Percentiles rank a stretch among this genome's conserved stretches.
Evolutionary conservation across 2,329 filamentous ascomycete genomes (phyloP).

Genomic region (Colletotrichum tanaceti): DNA sequence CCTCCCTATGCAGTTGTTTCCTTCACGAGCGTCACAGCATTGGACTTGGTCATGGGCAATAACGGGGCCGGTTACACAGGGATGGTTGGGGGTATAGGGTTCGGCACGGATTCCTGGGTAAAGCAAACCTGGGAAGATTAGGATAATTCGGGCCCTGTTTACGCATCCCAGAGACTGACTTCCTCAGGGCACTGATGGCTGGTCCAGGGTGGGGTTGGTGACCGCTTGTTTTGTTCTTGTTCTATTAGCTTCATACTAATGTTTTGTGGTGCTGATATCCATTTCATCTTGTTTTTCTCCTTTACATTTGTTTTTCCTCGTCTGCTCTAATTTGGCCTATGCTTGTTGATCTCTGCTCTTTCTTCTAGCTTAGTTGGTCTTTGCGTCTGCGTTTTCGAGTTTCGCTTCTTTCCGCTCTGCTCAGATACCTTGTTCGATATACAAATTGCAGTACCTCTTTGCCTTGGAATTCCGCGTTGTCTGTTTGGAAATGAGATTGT

Average conservation of each 20-base stretch:
- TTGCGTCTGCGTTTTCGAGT: conserved; percentile 1
- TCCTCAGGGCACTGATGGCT: conserved; percentile 60
- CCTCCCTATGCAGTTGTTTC: conserved; percentile 45
- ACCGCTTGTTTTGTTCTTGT: conserved; percentile 51
- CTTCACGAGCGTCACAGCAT: conserved; percentile 42
- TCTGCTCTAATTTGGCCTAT: conserved; percentile 42
- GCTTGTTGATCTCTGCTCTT: conserved; percentile 48
- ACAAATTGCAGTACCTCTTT: conserved; percentile 50
- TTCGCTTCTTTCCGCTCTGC: conserved; percentile 43
- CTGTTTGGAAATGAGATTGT: conserved; percentile 23
- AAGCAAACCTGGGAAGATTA: conserved; percentile 45
- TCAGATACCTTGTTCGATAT: conserved; percentile 73
- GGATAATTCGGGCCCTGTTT: conserved; percentile 48
- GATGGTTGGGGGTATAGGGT: conserved; percentile 49
- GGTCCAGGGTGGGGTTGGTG: conserved; percentile 61
- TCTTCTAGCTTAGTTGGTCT: conserved; percentile 41
- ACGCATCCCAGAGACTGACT: conserved; percentile 61
- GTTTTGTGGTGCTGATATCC: conserved; percentile 54
- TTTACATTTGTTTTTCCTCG: conserved; percentile 45
- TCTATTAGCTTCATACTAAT: conserved; percentile 54
- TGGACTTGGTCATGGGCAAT: conserved; percentile 57
- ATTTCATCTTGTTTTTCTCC: conserved; percentile 57
- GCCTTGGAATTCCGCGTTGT: conserved; percentile 28
- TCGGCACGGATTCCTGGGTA: conserved; percentile 51
- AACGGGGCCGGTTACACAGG: conserved; percentile 52